Conservation (phyloP, 176 grass and related monocot genomes). For the Avena sativa region DNA sequence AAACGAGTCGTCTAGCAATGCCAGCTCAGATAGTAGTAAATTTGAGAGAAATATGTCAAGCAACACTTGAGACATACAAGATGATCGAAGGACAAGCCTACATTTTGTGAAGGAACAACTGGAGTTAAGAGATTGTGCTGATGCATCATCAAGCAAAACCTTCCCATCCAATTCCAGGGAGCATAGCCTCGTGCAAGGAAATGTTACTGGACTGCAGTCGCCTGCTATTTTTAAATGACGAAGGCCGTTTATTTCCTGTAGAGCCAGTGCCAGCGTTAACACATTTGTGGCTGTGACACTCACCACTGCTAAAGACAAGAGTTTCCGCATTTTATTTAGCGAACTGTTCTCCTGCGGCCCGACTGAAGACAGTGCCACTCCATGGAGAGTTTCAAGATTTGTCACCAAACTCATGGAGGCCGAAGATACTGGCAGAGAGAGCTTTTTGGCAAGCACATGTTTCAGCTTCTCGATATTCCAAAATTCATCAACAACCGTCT, state of each 20-base stretch:
- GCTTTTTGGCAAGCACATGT: background rate
- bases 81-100: background rate
- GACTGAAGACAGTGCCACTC: background rate
- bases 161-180: conserved; percentile 21
- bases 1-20: background rate
- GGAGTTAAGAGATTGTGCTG: background rate
- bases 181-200: background rate
- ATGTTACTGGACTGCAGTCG: background rate
- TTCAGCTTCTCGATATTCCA: background rate
- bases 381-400: background rate
- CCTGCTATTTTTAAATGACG: background rate
- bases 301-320: too few species aligned
- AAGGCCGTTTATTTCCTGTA: background rate
- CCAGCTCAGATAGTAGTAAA: background rate
- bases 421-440: background rate
- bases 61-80: conserved; percentile 9
- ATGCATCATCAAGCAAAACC: background rate
- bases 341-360: background rate
- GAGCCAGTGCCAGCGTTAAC: background rate
- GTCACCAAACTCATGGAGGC: background rate
- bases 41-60: background rate
- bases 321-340: too few species aligned
- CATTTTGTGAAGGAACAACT: background rate
- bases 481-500: background rate
- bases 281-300: too few species aligned